phyloP scores from a whole-genome alignment of 2,329 filamentous ascomycete species.

The Aspergillus nomiae region DNA sequence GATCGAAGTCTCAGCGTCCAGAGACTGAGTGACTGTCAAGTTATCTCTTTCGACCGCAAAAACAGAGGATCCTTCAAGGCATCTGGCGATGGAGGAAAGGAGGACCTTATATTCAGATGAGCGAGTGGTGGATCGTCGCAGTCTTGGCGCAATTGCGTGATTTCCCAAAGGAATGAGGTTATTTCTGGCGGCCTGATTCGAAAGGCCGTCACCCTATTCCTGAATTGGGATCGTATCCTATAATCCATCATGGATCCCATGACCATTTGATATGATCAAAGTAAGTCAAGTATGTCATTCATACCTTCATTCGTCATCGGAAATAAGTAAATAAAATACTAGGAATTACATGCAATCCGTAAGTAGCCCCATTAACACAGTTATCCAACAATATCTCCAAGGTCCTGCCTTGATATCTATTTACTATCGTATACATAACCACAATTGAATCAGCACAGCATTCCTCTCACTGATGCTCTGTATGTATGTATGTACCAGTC shows the following conservation, averaged over 20 bases:
- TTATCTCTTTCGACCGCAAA: background rate
- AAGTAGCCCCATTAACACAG: background rate
- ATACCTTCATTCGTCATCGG: background rate
- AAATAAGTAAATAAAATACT: background rate
- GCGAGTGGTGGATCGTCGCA: conserved; percentile 15
- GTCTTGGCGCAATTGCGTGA: conserved; percentile 41
- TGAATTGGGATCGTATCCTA: background rate
- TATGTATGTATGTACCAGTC: background rate
- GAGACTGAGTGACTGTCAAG: background rate
- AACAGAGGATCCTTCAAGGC: conserved; percentile 1
- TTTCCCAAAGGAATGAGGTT: conserved; percentile 16
- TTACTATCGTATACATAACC: background rate
- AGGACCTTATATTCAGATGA: conserved; percentile 30
- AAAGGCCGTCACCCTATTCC: background rate
- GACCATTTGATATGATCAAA: too few species aligned
- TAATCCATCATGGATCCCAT: background rate
- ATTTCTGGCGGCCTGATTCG: background rate
- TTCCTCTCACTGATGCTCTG: background rate
- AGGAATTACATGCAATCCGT: background rate
- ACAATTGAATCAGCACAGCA: background rate
- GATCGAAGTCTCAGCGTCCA: background rate
- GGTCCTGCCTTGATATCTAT: background rate
- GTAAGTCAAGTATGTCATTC: background rate
- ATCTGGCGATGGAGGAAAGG: conserved; percentile 19
- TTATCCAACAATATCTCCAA: background rate